Conservation (phyloP, 768 basidiomycete genomes). For the Mycena vulgaris region DNA sequence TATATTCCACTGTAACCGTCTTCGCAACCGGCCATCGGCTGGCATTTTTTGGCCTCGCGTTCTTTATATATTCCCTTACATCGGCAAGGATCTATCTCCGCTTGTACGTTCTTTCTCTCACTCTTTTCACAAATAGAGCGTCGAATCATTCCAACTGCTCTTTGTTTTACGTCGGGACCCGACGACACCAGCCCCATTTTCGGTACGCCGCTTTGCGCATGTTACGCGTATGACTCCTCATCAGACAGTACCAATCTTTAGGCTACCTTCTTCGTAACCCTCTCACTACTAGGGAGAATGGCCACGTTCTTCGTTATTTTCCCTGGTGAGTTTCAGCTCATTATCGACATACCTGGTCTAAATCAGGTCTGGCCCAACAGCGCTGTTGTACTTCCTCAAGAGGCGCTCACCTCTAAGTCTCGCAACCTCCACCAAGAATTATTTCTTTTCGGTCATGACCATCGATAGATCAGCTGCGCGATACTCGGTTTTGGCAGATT, state of each 20-base stretch:
- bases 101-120: not conserved
- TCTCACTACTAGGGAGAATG: constrained; percentile 20
- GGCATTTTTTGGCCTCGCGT: constrained; percentile 25
- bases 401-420: constrained; percentile 31
- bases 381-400: constrained; percentile 28
- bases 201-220: constrained; percentile 1
- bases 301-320: constrained; percentile 25
- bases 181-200: constrained; percentile 3
- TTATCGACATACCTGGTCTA: not conserved
- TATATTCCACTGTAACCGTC: constrained; percentile 24
- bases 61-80: constrained; percentile 36
- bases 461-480: constrained; percentile 31
- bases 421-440: constrained; percentile 32
- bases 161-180: constrained; percentile 16
- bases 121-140: not conserved
- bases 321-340: constrained; percentile 18
- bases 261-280: constrained; percentile 18
- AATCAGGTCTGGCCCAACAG: not conserved
- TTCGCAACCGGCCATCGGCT: constrained; percentile 19
- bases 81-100: constrained; percentile 14
- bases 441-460: constrained; percentile 30
- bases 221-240: not conserved
- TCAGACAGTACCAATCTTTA: not conserved
- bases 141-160: constrained; percentile 26
- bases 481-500: constrained; percentile 18